Percentiles rank a stretch among this genome's conserved stretches.
These are phyloP conservation scores for Macrophomina tecta DNA, from an alignment of 2,329 filamentous ascomycete species.

Conservation along the genomic window DNA sequence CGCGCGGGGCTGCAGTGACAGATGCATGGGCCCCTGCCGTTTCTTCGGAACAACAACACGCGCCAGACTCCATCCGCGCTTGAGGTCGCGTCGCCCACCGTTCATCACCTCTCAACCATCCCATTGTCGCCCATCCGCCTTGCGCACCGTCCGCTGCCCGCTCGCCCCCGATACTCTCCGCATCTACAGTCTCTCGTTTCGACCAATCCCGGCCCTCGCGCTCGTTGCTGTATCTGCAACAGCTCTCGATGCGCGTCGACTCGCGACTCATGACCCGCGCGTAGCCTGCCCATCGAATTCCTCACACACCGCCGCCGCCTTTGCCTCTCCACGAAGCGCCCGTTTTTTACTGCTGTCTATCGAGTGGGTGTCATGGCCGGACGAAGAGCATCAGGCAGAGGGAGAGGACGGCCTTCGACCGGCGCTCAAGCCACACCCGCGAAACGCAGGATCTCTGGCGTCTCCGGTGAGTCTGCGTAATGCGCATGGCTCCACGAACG, in stretches of 20 bases:
- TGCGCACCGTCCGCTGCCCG: neutral
- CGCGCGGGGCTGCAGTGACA: too few species aligned
- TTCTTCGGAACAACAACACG: slow-evolving; percentile 8
- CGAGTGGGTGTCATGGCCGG: neutral
- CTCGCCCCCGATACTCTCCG: neutral
- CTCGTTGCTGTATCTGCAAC: neutral
- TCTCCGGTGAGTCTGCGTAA: neutral
- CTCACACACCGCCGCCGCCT: neutral
- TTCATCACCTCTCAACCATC: too few species aligned
- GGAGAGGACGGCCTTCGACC: neutral
- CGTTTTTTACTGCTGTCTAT: too few species aligned
- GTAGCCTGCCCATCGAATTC: slow-evolving; percentile 3
- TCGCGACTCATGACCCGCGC: slow-evolving; percentile 2
- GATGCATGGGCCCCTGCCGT: neutral
- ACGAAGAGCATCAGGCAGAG: neutral
- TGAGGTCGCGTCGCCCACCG: neutral
- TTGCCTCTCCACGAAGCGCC: neutral
- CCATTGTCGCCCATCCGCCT: neutral
- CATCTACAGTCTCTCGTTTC: neutral
- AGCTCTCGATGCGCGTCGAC: neutral
- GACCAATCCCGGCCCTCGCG: too few species aligned
- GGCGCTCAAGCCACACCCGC: neutral
- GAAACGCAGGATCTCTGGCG: slow-evolving; percentile 3
- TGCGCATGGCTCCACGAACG: too few species aligned
- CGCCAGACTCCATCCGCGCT: neutral